Evolutionary conservation across 148 eudicot species (phyloP).

Genomic region (Vaccinium myrtillus): DNA sequence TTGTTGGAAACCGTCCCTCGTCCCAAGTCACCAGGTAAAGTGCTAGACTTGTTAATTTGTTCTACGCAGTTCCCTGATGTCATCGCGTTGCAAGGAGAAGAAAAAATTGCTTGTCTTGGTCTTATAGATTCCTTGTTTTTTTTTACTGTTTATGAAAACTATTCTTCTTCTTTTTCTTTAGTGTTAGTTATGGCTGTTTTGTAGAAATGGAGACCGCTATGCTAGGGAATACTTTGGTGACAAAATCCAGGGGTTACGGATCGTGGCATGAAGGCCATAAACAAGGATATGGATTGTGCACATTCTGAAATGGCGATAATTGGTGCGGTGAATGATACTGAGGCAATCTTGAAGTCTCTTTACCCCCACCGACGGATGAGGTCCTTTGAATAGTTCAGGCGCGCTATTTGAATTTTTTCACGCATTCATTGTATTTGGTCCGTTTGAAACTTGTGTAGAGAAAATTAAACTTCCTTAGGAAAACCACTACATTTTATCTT

Average conservation of each 20-base stretch:
- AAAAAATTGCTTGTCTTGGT: neutral
- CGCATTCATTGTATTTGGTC: neutral
- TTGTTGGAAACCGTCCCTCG: too few relatives aligned
- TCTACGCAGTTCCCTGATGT: neutral
- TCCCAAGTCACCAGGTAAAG: too few relatives aligned
- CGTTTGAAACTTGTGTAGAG: neutral
- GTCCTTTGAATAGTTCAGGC: constrained; percentile 85
- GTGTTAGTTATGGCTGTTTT: neutral
- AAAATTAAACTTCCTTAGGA: too few relatives aligned
- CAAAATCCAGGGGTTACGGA: constrained; percentile 88
- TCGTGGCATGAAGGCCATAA: constrained; percentile 95
- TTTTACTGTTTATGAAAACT: neutral
- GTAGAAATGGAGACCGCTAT: constrained; percentile 87
- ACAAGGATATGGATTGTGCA: constrained; percentile 89
- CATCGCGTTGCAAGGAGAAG: neutral
- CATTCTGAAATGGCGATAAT: constrained; percentile 67
- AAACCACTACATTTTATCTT: too few relatives aligned
- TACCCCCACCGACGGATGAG: constrained; percentile 53
- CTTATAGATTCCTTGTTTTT: neutral
- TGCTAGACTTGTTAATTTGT: neutral
- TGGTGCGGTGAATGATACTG: constrained; percentile 79
- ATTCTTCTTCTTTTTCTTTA: too few relatives aligned
- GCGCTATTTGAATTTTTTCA: neutral
- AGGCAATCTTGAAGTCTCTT: constrained; percentile 54
- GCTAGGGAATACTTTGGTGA: constrained; percentile 97